phyloP scores from a whole-genome alignment of 257 asterid species.

The Osmanthus fragrans region DNA sequence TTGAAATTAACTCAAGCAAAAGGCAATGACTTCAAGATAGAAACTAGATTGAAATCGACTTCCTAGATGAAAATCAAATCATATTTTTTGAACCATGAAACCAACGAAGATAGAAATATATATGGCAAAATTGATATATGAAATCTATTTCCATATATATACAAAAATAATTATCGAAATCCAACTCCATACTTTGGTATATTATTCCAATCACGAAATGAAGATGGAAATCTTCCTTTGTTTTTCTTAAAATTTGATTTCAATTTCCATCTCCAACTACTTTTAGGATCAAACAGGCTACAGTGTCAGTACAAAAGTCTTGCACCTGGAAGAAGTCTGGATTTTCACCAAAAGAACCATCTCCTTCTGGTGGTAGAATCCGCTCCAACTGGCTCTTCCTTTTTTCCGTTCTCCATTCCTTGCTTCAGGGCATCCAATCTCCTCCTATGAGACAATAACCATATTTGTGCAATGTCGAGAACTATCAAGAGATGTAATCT shows the following conservation, averaged over 20 bases:
- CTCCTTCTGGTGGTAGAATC: conserved; percentile 41
- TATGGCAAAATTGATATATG: neutral
- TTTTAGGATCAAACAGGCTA: neutral
- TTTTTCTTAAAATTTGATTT: neutral
- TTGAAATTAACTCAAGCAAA: no score
- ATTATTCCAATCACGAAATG: neutral
- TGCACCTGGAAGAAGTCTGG: neutral
- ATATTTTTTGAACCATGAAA: no score
- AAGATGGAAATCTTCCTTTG: neutral
- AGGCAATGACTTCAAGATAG: neutral
- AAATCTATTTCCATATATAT: neutral
- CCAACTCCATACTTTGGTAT: neutral
- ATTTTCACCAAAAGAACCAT: conserved; percentile 72
- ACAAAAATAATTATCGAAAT: neutral
- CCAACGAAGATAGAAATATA: no score
- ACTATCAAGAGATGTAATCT: neutral
- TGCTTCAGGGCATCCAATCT: conserved; percentile 73
- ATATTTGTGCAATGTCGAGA: neutral
- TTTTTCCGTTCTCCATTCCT: conserved; percentile 66
- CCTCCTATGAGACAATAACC: conserved; percentile 38
- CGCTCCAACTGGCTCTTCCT: conserved; percentile 39
- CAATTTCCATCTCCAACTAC: neutral
- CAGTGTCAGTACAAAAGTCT: neutral
- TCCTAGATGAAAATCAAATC: no score
- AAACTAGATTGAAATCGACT: neutral